Evolutionary conservation across 805 yeast genomes (phyloP).

Genomic region (Candida railenensis): DNA sequence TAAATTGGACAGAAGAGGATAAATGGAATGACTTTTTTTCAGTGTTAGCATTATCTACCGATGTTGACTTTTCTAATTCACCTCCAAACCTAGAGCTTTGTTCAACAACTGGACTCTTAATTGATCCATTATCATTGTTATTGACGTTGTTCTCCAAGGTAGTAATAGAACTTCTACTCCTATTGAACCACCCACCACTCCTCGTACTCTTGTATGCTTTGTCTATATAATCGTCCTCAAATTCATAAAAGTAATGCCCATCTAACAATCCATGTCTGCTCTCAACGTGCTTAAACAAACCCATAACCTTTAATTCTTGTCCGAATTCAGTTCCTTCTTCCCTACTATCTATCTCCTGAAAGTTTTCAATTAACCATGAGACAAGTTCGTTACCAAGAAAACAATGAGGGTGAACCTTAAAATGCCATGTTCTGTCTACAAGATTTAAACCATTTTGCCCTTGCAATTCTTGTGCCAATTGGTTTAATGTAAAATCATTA

Average conservation of each 20-base stretch:
- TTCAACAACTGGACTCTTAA: not conserved
- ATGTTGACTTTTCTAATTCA: slow-evolving; percentile 12
- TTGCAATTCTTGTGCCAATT: slow-evolving; percentile 66
- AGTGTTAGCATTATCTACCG: slow-evolving; percentile 1
- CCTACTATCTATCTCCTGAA: slow-evolving; percentile 74
- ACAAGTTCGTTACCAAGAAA: slow-evolving; percentile 86
- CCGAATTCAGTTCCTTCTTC: slow-evolving; percentile 86
- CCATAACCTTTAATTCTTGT: slow-evolving; percentile 68
- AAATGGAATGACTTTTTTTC: slow-evolving; percentile 34
- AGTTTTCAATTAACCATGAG: slow-evolving; percentile 76
- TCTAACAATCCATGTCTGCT: slow-evolving; percentile 81
- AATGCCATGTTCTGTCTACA: slow-evolving; percentile 88
- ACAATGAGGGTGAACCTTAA: slow-evolving; percentile 72
- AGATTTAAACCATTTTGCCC: slow-evolving; percentile 63
- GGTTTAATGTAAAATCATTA: slow-evolving; percentile 32
- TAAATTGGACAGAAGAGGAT: slow-evolving; percentile 64
- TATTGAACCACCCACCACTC: slow-evolving; percentile 29
- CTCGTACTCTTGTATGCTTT: slow-evolving; percentile 17
- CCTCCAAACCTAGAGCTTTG: slow-evolving; percentile 3
- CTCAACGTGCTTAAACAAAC: slow-evolving; percentile 79
- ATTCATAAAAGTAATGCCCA: slow-evolving; percentile 87
- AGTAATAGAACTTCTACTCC: slow-evolving; percentile 13
- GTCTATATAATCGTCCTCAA: slow-evolving; percentile 55
- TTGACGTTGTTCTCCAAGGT: not conserved
- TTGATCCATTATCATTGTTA: not conserved